phyloP scores from a whole-genome alignment of 495 filamentous ascomycete species.

The Penicillium chermesinum region DNA sequence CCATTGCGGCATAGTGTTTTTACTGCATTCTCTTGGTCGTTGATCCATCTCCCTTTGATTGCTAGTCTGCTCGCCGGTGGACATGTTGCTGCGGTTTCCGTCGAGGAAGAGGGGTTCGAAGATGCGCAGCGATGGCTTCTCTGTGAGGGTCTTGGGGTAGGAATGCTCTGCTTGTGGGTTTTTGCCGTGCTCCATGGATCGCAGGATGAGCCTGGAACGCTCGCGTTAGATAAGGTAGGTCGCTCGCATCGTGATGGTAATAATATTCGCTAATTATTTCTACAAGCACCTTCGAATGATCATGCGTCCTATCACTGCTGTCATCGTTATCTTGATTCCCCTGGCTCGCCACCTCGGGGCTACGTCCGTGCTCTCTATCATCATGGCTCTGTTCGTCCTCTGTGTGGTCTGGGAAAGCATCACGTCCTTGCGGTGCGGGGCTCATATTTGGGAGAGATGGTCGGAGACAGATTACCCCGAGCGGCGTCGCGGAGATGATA shows the following conservation, averaged over 20 bases:
- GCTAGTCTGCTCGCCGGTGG: conserved; percentile 36
- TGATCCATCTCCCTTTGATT: conserved; percentile 37
- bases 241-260: neutral
- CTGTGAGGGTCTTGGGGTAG: conserved; percentile 33
- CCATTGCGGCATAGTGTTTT: conserved; percentile 30
- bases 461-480: conserved; percentile 29
- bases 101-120: conserved; percentile 20
- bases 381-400: conserved; percentile 32
- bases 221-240: conserved; percentile 29
- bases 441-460: conserved; percentile 31
- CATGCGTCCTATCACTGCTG: conserved; percentile 27
- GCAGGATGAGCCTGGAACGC: conserved; percentile 21
- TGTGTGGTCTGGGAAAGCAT: conserved; percentile 32
- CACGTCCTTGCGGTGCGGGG: conserved; percentile 23
- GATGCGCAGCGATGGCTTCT: conserved; percentile 32
- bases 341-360: conserved; percentile 23
- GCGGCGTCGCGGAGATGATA: neutral
- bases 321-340: conserved; percentile 27
- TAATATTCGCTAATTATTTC: neutral
- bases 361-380: conserved; percentile 25
- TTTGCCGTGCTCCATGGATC: conserved; percentile 31
- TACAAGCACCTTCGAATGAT: conserved; percentile 25
- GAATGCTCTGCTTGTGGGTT: conserved; percentile 31
- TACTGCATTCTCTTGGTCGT: conserved; percentile 30
- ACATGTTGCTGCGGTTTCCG: conserved; percentile 30